Base-by-base conservation (phyloP, 257 asterid species). In the Solanum lignicaule region DNA sequence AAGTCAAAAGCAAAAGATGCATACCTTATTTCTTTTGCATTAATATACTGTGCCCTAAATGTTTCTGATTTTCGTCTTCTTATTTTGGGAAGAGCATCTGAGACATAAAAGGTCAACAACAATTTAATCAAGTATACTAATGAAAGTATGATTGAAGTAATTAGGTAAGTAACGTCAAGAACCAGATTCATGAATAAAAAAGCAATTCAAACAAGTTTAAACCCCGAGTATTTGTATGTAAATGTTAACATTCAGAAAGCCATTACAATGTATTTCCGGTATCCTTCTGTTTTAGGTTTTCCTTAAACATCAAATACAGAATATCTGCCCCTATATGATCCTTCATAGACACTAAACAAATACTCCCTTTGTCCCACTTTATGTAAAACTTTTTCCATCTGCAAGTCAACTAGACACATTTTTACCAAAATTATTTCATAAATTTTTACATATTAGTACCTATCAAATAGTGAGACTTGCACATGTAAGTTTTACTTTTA, bases 41-140 rank as follows among this genome's bases (percentile, higher is more conserved):
- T 89, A 82, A 97, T 97, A 68, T 96, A 97, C 75, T 97, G 99
- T 86, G 96, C 94, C 92, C 99, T 92, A 86, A 92, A 94, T 52
- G 99, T 96, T 93, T 97, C 99, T 66, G 99, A 97, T 68, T 93
- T 97, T 83, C 99, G 95, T 90, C 99, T 92, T 90, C 99, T 93
- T 86, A 87, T 38, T 91, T 87, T 91, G 83, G 95, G 96, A 90
- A 93, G 92, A 90, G 88, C 88, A 83, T 92, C 99, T 95, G 94
- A 75, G 89, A 83, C 41, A 69, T 86, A 91, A 86, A 85, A 85
- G 79, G 29, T 87, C 18, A 78, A 8, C 5, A 87, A 14, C 43
- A 11, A 78, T 43, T 43, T 9, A 86, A 25, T 9, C 52, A 62
- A 35, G 16, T 52, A 46, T 89, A 65, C 35, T 41, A 86, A 35